Percentiles rank a stretch among this genome's conserved stretches.
Evolutionary conservation across 352 stramenopile species (phyloP).

Genomic region (Saprolegnia parasitica): DNA sequence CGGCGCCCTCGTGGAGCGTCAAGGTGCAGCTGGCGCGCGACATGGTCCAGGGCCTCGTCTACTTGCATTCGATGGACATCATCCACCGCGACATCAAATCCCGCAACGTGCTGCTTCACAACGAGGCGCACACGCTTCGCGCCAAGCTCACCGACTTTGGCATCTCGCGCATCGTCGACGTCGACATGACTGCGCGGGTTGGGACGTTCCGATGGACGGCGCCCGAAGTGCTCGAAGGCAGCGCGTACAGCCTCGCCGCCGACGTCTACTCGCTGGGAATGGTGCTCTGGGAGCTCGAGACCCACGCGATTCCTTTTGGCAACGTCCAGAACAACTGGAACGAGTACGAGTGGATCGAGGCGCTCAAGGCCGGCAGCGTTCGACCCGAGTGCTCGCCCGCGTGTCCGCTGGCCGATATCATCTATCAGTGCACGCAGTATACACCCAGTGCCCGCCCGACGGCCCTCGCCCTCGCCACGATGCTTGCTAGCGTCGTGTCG

Average conservation of each 20-base stretch:
- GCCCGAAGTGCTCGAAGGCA: slow-evolving; percentile 5
- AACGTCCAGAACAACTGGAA: not conserved
- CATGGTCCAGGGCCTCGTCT: slow-evolving; percentile 39
- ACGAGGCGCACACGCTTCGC: not conserved
- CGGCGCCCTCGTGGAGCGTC: not conserved
- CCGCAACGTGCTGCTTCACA: slow-evolving; percentile 50
- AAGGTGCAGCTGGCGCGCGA: slow-evolving; percentile 34
- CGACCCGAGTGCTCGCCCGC: not conserved
- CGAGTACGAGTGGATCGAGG: not conserved
- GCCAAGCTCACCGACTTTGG: slow-evolving; percentile 25
- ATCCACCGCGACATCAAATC: slow-evolving; percentile 60
- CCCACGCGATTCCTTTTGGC: not conserved
- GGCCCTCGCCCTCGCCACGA: not conserved
- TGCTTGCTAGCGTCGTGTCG: not conserved
- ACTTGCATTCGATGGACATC: slow-evolving; percentile 43
- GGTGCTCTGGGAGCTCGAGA: not conserved
- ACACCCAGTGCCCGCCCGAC: not conserved
- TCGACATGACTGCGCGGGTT: not conserved
- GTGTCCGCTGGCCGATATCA: not conserved
- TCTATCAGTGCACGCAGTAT: not conserved
- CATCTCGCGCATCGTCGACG: slow-evolving; percentile 11
- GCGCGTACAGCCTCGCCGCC: not conserved
- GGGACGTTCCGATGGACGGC: not conserved
- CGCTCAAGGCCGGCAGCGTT: not conserved
- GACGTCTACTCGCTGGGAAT: slow-evolving; percentile 1